Evolutionary conservation across 2,329 filamentous ascomycete genomes (phyloP).

Genomic region (Leptographium galeiforme): DNA sequence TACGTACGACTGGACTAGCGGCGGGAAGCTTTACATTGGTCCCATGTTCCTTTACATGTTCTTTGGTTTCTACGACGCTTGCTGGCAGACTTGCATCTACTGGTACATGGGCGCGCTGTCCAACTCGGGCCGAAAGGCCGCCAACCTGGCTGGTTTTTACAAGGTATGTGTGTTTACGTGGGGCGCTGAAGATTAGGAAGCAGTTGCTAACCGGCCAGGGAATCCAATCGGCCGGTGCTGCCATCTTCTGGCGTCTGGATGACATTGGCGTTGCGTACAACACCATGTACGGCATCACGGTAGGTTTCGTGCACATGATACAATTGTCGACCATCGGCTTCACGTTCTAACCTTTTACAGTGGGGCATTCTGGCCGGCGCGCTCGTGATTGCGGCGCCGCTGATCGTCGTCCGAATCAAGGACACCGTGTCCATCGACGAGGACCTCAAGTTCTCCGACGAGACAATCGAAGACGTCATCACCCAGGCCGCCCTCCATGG

Average conservation of each 20-base stretch:
- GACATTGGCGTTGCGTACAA: constrained; percentile 48
- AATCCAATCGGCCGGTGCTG: constrained; percentile 76
- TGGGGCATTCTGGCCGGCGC: constrained; percentile 68
- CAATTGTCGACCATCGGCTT: neutral
- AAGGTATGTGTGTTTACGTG: constrained; percentile 4
- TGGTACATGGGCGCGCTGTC: constrained; percentile 93
- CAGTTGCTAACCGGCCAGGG: constrained; percentile 13
- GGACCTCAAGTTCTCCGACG: constrained; percentile 74
- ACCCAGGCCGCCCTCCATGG: constrained; percentile 13
- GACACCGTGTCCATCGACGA: constrained; percentile 72
- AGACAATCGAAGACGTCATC: constrained; percentile 60
- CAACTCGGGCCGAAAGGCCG: constrained; percentile 83
- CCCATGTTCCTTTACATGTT: constrained; percentile 85
- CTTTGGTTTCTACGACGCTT: constrained; percentile 79
- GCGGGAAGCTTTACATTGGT: constrained; percentile 47
- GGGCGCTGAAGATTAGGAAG: neutral
- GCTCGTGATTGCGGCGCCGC: constrained; percentile 62
- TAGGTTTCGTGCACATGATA: constrained; percentile 14
- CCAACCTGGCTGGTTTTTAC: constrained; percentile 60
- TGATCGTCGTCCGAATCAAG: constrained; percentile 67
- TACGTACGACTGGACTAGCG: constrained; percentile 49
- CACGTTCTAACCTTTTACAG: constrained; percentile 21
- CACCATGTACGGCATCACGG: constrained; percentile 52
- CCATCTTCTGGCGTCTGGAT: constrained; percentile 62
- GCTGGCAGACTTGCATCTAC: constrained; percentile 83